phyloP scores from a whole-genome alignment of 495 filamentous ascomycete species.

The Penicillium coffeae region DNA sequence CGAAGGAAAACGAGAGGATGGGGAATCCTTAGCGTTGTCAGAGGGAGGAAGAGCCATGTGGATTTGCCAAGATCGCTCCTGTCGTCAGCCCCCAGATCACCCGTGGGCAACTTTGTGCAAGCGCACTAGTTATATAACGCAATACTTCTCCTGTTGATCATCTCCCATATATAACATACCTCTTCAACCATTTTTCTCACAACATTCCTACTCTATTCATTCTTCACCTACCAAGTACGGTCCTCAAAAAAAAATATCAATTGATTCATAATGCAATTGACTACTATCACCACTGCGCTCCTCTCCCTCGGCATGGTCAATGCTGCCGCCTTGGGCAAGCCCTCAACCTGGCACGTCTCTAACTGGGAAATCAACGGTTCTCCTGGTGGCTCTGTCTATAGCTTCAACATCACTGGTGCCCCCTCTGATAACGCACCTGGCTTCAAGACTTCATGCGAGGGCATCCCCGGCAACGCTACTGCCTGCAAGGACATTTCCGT shows the following conservation, averaged over 20 bases:
- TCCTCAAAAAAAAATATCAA: too few species aligned
- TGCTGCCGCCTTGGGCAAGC: constrained; percentile 13
- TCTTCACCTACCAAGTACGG: too few species aligned
- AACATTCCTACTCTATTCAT: too few species aligned
- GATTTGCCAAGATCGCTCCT: neutral
- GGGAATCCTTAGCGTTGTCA: too few species aligned
- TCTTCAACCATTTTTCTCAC: neutral
- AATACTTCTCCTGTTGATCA: neutral
- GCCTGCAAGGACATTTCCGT: constrained; percentile 28
- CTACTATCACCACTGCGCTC: constrained; percentile 24
- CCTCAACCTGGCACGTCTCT: constrained; percentile 24
- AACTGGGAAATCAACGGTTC: constrained; percentile 35
- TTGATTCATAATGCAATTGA: constrained; percentile 40
- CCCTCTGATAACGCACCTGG: constrained; percentile 30
- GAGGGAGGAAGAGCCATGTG: neutral
- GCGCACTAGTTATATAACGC: too few species aligned
- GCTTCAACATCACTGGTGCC: constrained; percentile 32
- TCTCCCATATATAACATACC: neutral
- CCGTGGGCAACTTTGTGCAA: neutral
- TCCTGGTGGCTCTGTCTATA: constrained; percentile 31
- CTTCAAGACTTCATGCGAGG: constrained; percentile 40
- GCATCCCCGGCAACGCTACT: constrained; percentile 21
- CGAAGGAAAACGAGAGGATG: too few species aligned
- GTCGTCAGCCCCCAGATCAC: neutral
- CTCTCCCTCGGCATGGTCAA: constrained; percentile 28